Conservation (phyloP, 2,329 filamentous ascomycete species). For the Colletotrichum chlorophyti region DNA sequence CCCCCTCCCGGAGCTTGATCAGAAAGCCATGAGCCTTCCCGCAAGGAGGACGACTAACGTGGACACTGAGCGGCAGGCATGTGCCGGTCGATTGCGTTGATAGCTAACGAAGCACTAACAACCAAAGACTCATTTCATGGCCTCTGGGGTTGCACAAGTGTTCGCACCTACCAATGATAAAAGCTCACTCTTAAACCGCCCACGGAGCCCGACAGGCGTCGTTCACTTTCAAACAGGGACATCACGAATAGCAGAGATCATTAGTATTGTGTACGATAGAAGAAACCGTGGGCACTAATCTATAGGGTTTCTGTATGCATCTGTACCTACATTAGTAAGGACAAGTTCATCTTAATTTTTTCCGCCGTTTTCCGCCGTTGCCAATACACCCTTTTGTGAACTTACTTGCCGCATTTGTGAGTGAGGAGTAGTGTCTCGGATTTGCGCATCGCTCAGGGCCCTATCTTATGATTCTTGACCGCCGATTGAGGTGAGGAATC, state of each 20-base stretch:
- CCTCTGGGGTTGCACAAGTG: slow-evolving; percentile 5
- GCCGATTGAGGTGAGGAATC: too few species aligned
- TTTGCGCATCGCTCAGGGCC: too few species aligned
- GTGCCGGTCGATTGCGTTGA: background rate
- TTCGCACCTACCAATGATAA: background rate
- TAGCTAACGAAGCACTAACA: slow-evolving; percentile 23
- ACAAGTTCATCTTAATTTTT: slow-evolving; percentile 5
- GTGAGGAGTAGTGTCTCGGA: background rate
- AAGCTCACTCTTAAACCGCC: background rate
- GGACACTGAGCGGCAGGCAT: background rate
- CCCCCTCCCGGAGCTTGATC: slow-evolving; percentile 61
- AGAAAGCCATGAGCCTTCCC: background rate
- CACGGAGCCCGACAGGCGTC: too few species aligned
- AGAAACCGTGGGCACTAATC: slow-evolving; percentile 16
- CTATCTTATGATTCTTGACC: too few species aligned
- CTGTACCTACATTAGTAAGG: background rate
- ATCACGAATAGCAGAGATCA: background rate
- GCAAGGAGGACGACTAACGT: slow-evolving; percentile 15
- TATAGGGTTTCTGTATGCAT: slow-evolving; percentile 13
- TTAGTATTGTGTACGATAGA: slow-evolving; percentile 20
- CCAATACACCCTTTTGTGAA: too few species aligned
- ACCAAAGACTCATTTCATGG: slow-evolving; percentile 16
- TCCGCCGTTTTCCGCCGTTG: background rate
- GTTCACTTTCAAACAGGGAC: too few species aligned
- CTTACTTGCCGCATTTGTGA: background rate